These are phyloP conservation scores for Athelia psychrophila DNA, from an alignment of 1,284 basidiomycete species.

Conservation along the genomic window DNA sequence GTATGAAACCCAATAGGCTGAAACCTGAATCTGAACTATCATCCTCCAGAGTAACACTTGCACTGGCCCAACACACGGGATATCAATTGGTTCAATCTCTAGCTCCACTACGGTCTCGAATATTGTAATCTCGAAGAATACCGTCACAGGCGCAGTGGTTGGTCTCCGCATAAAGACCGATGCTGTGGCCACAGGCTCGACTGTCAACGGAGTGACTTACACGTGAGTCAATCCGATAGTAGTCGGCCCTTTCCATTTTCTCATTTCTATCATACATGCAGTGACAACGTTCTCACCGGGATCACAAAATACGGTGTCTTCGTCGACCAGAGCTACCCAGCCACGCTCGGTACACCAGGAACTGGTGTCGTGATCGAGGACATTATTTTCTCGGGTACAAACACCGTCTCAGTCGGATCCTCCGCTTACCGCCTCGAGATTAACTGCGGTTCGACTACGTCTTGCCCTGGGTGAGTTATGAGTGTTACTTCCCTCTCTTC, in stretches of 20 bases:
- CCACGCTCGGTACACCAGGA: conserved; percentile 33
- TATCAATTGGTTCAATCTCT: conserved; percentile 47
- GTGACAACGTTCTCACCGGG: conserved; percentile 13
- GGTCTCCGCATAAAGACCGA: conserved; percentile 40
- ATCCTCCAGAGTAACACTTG: conserved; percentile 49
- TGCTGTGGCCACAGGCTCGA: conserved; percentile 26
- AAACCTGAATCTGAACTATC: too few species aligned
- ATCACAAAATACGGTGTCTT: conserved; percentile 28
- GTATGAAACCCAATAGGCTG: too few species aligned
- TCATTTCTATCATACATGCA: conserved; percentile 3
- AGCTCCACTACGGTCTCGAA: conserved; percentile 33
- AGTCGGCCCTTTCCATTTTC: conserved; percentile 11
- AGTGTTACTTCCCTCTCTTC: too few species aligned
- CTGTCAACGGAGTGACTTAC: conserved; percentile 35
- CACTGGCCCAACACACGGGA: conserved; percentile 48
- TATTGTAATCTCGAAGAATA: conserved; percentile 37
- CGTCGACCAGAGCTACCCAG: conserved; percentile 39
- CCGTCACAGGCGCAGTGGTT: conserved; percentile 19
- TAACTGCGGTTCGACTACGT: conserved; percentile 15
- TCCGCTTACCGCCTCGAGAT: conserved; percentile 15
- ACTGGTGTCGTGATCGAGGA: conserved; percentile 25
- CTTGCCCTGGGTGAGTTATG: conserved; percentile 13
- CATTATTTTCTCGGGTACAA: conserved; percentile 9
- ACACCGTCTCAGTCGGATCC: conserved; percentile 15
- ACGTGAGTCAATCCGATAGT: conserved; percentile 26